Base-by-base conservation (phyloP, 306 rosid species). In the Mimosa bimucronata region DNA sequence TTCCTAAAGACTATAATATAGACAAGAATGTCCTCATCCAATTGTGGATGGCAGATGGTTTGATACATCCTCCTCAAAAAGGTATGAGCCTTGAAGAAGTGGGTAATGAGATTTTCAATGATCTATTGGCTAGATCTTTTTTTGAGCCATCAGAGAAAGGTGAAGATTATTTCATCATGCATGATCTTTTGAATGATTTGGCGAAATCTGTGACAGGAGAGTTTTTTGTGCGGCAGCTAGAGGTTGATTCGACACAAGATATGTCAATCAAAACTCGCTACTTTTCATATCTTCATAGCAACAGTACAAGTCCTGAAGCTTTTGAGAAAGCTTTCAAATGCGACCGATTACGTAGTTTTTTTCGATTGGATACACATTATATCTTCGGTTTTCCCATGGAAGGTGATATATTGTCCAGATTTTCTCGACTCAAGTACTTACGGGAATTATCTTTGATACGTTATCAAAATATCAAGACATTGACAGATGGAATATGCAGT, bases 141-240 rank as follows among this genome's bases (percentile, higher is more conserved):
- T 83, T 83, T 55, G 80, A 78, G 55, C 60, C 25, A 48, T 34
- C 68, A 13, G 37, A 0, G 53, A 1, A 0, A 0, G 62, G 28
- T 55, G 62, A 3, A 2, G 13, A 55, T 55, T 55, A 21, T n/a
- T n/a, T n/a, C n/a, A n/a, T n/a, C n/a, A n/a, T n/a, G n/a, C n/a
- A n/a, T n/a, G n/a, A n/a, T n/a, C 29, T 55, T 55, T 31, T 83
- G 9, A 79, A 58, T 28, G 86, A 74, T 16, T 64, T 83, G 23
- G 80, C 77, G 6, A 74, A 68, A 60, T 69, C 13, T n/a, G 52
- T 74, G 1, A 7, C 1, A 0, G 77, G 74, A 0, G 77, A 58
- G 21, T 55, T 55, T 55, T 55, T 23, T n/a, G 25, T 21, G 5
- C 13, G 3, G 28, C 14, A 0, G n/a, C n/a, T n/a, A 7, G 29